Evolutionary conservation across 2,329 filamentous ascomycete species (phyloP).

Genomic region (Aspergillus tubingensis): DNA sequence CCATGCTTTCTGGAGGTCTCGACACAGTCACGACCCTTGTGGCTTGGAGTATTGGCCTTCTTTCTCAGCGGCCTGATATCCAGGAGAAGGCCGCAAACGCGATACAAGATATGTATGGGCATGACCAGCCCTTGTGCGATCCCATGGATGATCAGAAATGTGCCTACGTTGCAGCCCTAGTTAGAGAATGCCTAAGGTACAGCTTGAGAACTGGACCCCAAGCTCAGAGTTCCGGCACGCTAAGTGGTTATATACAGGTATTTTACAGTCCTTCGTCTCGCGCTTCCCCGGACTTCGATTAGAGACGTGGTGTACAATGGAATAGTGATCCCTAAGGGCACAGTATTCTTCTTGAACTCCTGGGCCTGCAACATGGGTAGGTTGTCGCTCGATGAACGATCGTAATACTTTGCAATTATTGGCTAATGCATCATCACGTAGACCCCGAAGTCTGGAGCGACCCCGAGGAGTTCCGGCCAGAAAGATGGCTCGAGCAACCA

Average conservation of each 20-base stretch:
- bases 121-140: constrained; percentile 60
- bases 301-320: constrained; percentile 62
- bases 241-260: constrained; percentile 41
- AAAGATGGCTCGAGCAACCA: constrained; percentile 64
- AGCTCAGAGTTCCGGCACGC: too few relatives aligned
- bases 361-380: constrained; percentile 70
- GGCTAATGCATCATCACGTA: constrained; percentile 14
- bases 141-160: constrained; percentile 65
- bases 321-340: constrained; percentile 61
- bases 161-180: constrained; percentile 63
- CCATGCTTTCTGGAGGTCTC: constrained; percentile 68
- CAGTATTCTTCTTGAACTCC: constrained; percentile 66
- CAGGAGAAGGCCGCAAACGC: constrained; percentile 61
- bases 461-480: constrained; percentile 60
- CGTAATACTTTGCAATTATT: neutral
- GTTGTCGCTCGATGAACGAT: constrained; percentile 18
- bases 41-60: constrained; percentile 64
- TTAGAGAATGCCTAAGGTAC: constrained; percentile 61
- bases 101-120: constrained; percentile 57
- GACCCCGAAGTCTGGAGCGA: constrained; percentile 61
- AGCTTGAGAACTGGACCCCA: neutral
- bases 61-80: constrained; percentile 62
- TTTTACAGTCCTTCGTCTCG: constrained; percentile 64
- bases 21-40: constrained; percentile 68
- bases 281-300: constrained; percentile 63